Evolutionary conservation across 2,329 filamentous ascomycete genomes (phyloP).

Genomic region (Bipolaris oryzae): DNA sequence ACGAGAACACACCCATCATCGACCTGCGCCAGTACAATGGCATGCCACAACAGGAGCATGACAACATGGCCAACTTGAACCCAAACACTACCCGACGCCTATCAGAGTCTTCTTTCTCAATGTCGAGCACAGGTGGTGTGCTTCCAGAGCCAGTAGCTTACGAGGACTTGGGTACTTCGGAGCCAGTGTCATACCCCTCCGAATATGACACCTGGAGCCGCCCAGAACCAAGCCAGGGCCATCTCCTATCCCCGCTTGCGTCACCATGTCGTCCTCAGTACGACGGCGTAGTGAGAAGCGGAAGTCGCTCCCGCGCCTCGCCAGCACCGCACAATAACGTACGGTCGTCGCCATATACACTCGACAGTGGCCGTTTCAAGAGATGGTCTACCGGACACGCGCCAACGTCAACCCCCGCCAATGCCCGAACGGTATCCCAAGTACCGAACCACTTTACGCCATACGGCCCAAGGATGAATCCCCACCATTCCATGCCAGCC

Average conservation of each 20-base stretch:
- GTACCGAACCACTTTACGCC: constrained; percentile 67
- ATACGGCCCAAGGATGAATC: constrained; percentile 63
- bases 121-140: constrained; percentile 63
- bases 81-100: constrained; percentile 65
- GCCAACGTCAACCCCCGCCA: constrained; percentile 65
- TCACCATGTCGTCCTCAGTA: constrained; percentile 71
- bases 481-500: constrained; percentile 49
- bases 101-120: constrained; percentile 75
- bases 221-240: constrained; percentile 68
- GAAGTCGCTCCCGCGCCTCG: constrained; percentile 71
- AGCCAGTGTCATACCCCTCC: constrained; percentile 66
- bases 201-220: constrained; percentile 70
- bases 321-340: constrained; percentile 72
- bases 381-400: constrained; percentile 73
- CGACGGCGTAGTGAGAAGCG: constrained; percentile 54
- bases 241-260: constrained; percentile 72
- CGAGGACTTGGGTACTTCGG: constrained; percentile 73
- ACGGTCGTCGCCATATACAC: constrained; percentile 72
- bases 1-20: constrained; percentile 51
- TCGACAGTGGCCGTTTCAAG: constrained; percentile 71
- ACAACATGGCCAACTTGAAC: constrained; percentile 42
- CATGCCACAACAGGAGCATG: constrained; percentile 41
- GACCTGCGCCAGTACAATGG: constrained; percentile 48
- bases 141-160: constrained; percentile 73
- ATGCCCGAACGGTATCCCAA: constrained; percentile 60